Conservation (phyloP, 768 basidiomycete species). For the Rhodotorula toruloides region DNA sequence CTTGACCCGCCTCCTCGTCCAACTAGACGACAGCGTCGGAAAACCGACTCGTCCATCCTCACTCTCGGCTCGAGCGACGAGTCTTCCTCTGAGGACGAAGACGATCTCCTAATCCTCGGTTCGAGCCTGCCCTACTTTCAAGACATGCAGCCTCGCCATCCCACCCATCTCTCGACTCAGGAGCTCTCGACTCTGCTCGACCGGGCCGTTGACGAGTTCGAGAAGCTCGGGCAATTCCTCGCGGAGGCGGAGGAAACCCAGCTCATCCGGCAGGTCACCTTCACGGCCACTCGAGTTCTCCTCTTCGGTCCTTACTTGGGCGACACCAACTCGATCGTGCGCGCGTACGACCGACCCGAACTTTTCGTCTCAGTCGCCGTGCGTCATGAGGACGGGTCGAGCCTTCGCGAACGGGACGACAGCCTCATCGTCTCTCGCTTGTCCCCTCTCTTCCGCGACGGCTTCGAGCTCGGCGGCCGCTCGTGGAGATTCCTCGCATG, state of each 20-base stretch:
- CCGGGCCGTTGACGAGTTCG: not conserved
- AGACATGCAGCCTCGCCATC: not conserved
- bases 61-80: not conserved
- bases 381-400: constrained; percentile 11
- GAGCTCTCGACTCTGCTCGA: not conserved
- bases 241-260: not conserved
- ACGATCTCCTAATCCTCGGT: not conserved
- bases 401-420: not conserved
- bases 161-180: not conserved
- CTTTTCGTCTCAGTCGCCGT: constrained; percentile 22
- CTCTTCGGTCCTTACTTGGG: constrained; percentile 11
- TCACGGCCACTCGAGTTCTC: constrained; percentile 8
- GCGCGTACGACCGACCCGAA: not conserved
- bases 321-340: constrained; percentile 11
- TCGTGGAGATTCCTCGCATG: constrained; percentile 16
- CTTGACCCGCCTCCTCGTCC: not conserved
- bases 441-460: constrained; percentile 5
- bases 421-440: not conserved
- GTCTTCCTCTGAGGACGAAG: not conserved
- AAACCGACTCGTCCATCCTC: not conserved
- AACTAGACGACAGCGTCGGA: not conserved
- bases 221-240: not conserved
- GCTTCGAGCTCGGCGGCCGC: constrained; percentile 16
- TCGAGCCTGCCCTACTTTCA: not conserved
- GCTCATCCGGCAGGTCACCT: constrained; percentile 12